These are phyloP conservation scores for Colletotrichum sp. DNA, from an alignment of 2,329 filamentous ascomycete species.

Conservation along the genomic window DNA sequence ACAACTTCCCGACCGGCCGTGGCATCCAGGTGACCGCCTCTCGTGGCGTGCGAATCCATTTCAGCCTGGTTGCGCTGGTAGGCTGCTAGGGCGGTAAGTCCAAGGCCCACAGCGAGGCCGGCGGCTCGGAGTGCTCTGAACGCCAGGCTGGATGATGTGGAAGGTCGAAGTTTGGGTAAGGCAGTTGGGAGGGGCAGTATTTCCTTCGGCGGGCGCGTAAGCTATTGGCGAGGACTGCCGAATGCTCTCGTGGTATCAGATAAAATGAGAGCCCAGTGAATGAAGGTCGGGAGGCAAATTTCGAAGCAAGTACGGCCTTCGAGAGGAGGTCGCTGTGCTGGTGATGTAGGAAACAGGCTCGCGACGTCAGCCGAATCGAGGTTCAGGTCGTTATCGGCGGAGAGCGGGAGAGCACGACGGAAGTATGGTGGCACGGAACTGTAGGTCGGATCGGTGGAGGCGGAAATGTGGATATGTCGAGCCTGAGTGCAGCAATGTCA, in stretches of 20 bases:
- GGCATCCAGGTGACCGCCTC: conserved; percentile 52
- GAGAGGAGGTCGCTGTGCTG: not conserved
- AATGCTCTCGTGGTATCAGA: not conserved
- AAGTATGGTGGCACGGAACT: not conserved
- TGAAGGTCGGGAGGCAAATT: not conserved
- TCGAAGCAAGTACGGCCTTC: not conserved
- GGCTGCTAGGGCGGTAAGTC: conserved; percentile 61
- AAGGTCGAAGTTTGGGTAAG: not conserved
- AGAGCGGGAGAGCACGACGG: conserved; percentile 1
- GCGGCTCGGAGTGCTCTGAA: conserved; percentile 58
- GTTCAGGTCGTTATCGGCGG: conserved; percentile 8
- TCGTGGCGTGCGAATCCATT: conserved; percentile 37
- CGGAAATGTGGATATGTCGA: not conserved
- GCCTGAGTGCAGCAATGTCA: not conserved
- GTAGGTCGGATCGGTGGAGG: not conserved
- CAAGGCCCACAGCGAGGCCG: conserved; percentile 63
- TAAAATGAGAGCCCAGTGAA: not conserved
- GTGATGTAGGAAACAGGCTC: not conserved
- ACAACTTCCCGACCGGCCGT: conserved; percentile 70
- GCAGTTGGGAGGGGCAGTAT: not conserved
- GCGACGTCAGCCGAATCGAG: conserved; percentile 1
- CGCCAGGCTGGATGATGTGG: conserved; percentile 51
- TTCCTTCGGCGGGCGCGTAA: not conserved
- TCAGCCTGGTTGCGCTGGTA: conserved; percentile 53
- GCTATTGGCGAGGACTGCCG: not conserved